Percentiles rank a stretch among this genome's conserved stretches.
phyloP scores from a whole-genome alignment of 1,284 basidiomycete genomes.

The Ceratobasidium papillatum region DNA sequence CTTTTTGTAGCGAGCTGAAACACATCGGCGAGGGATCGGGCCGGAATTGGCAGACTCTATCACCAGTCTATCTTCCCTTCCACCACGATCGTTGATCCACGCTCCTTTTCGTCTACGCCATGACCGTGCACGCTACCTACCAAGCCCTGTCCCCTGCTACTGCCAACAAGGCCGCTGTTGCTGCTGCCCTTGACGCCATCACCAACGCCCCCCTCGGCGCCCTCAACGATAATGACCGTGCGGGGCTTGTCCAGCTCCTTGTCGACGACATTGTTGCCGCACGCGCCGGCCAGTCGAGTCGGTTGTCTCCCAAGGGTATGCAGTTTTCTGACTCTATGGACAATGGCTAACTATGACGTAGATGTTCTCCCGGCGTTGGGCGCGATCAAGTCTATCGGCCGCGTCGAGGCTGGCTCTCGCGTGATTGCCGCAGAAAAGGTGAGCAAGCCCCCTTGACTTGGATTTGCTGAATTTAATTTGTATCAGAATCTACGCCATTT shows the following conservation, averaged over 20 bases:
- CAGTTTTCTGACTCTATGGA: not conserved
- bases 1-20: conserved; percentile 19
- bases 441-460: conserved; percentile 52
- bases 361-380: conserved; percentile 71
- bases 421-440: conserved; percentile 68
- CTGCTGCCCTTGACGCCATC: conserved; percentile 39
- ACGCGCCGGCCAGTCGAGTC: conserved; percentile 3
- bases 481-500: conserved; percentile 55
- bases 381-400: conserved; percentile 79
- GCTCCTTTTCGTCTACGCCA: conserved; percentile 19
- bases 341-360: conserved; percentile 46
- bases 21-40: conserved; percentile 37
- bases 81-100: conserved; percentile 35
- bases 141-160: conserved; percentile 53
- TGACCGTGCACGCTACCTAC: conserved; percentile 55
- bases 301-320: conserved; percentile 17
- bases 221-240: conserved; percentile 21
- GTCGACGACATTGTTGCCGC: conserved; percentile 27
- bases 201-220: conserved; percentile 37
- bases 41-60: conserved; percentile 19
- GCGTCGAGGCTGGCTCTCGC: conserved; percentile 72
- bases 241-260: conserved; percentile 15
- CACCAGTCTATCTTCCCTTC: conserved; percentile 20
- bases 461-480: conserved; percentile 49
- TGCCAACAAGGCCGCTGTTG: conserved; percentile 29